Evolutionary conservation across 192 early-diverging fungal species (phyloP), one percentile per base, ranked within the genome.

Genomic region (Entomortierella chlamydospora): DNA sequence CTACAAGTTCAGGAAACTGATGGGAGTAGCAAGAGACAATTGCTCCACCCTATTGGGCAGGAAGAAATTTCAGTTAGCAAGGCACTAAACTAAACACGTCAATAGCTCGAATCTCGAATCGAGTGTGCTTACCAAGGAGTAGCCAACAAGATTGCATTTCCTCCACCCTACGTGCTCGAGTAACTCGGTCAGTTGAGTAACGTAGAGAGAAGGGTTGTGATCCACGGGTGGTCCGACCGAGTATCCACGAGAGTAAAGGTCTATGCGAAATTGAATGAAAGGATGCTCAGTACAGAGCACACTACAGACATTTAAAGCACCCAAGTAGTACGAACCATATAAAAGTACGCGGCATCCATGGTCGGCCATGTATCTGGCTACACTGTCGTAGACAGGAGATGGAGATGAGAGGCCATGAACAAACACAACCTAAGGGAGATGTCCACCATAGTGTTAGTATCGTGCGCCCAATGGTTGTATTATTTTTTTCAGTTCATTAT

Each of bases 171-270:
- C 60, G 57, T 77, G 63, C n/a, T 66, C 23, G 26, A 82, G 59
- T n/a, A 82, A 47, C 6, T 68, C 62, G 10, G 57, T 20, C 50
- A 82, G 34, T 39, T 82, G 81, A 39, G 66, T 30, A n/a, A 82
- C 68, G 37, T 71, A 82, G 23, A 82, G 60, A 17, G 47, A 4
- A 23, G 65, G 66, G 51, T 82, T 50, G 42, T 82, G 67, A 52
- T 67, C 60, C 25, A 68, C 65, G 18, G 60, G 28, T 7, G 79
- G 79, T 2, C 79, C 68, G 29, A 61, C 70, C 0, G 79, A 72
- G 43, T 81, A 81, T 2, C 79, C 79, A 10, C 79, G 58, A 0
- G 70, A 72, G 51, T 72, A 81, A 7, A 81, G 60, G 52, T 81
- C 79, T 81, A 62, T 5, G n/a, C 17, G 18, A 12, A 26, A 12